Base-by-base conservation (phyloP, 306 rosid genomes). In the Gleditsia sinensis region DNA sequence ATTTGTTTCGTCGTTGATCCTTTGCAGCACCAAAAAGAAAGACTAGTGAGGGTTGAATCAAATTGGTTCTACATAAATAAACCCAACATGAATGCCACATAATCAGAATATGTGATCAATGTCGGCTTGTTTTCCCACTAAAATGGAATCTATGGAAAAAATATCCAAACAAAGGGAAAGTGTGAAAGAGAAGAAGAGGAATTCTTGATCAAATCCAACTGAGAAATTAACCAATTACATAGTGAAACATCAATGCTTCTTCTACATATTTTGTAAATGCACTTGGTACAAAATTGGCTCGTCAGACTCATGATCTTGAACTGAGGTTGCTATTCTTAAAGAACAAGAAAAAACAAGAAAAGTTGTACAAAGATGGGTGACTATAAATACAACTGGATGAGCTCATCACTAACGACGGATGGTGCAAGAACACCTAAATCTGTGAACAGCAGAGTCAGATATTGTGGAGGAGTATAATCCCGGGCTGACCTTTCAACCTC, bases 341-440 rank as follows among this genome's bases (percentile, higher is more conserved):
- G 64, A 58, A 66, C 5, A 24, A 51, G 4, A 7, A 20, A 42
- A 21, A n/a, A n/a, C n/a, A 70, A 69, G 11, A 40, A 63, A 36
- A 49, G 36, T 7, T 51, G 10, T 51, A 39, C 58, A 69, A 33
- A 49, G 34, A 36, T 46, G 20, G 40, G n/a, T 30, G 54, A 57
- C 78, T 87, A 92, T 50, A 90, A 80, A 77, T 89, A 92, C 23
- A 92, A 84, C 86, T 92, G 97, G 83, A 89, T 92, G 70, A 89
- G 86, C 82, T 92, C 97, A 60, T 89, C 97, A 65, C 96, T 86
- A 75, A 89, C 97, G 67, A 92, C 93, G 6, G 97, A 89, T 7
- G 97, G 97, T 60, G 92, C 78, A 23, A 92, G 93, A 78, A 92
- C 92, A 55, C 97, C 97, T 81, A 92, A 78, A 84, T 92, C 96